Evolutionary conservation across 2,329 filamentous ascomycete species (phyloP).

Genomic region (Didymella pinodella): DNA sequence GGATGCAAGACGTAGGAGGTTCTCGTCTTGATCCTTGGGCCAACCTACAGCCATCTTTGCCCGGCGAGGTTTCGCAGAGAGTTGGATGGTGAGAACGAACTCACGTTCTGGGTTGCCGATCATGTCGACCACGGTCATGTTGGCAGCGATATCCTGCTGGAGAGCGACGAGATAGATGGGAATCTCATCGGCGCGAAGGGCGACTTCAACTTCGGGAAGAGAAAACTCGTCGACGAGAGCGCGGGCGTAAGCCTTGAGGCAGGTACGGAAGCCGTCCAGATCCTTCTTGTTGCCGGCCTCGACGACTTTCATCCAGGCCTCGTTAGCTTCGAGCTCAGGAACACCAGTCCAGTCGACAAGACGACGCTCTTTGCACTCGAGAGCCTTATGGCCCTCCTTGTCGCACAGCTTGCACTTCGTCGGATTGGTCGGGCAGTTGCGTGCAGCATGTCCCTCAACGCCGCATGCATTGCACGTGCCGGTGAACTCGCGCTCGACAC

Average conservation of each 20-base stretch:
- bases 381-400: slow-evolving; percentile 56
- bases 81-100: slow-evolving; percentile 70
- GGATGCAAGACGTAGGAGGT: slow-evolving; percentile 69
- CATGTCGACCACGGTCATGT: slow-evolving; percentile 61
- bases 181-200: slow-evolving; percentile 58
- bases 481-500: slow-evolving; percentile 60
- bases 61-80: slow-evolving; percentile 63
- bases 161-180: slow-evolving; percentile 62
- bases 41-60: slow-evolving; percentile 63
- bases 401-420: slow-evolving; percentile 63
- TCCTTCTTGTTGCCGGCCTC: slow-evolving; percentile 59
- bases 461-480: slow-evolving; percentile 68
- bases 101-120: slow-evolving; percentile 68
- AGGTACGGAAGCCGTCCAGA: slow-evolving; percentile 58
- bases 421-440: slow-evolving; percentile 70
- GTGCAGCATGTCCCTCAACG: slow-evolving; percentile 62
- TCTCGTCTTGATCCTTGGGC: slow-evolving; percentile 67
- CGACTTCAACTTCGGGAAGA: slow-evolving; percentile 59
- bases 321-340: slow-evolving; percentile 57
- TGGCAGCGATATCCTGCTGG: slow-evolving; percentile 54
- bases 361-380: slow-evolving; percentile 57
- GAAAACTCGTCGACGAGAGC: slow-evolving; percentile 52
- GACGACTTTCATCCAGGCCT: slow-evolving; percentile 61
- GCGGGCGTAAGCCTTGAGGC: slow-evolving; percentile 59
- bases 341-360: slow-evolving; percentile 49